phyloP scores from a whole-genome alignment of 306 rosid genomes.

The Rosa persica region DNA sequence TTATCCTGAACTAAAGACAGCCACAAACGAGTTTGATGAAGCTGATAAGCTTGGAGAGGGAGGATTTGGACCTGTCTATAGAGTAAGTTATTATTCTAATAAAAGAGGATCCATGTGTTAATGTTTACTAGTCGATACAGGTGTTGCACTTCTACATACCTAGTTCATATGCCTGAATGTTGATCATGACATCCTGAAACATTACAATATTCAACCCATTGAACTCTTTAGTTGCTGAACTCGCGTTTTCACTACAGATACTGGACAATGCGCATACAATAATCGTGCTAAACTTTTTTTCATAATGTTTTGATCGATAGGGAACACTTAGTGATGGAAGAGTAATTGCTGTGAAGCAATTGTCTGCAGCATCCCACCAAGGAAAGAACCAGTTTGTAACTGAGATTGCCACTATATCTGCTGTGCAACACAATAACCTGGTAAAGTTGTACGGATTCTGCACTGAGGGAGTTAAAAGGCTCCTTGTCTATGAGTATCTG shows the following conservation, averaged over 20 bases:
- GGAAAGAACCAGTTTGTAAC: constrained; percentile 75
- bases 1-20: constrained; percentile 55
- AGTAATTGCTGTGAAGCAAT: constrained; percentile 73
- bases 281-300: background rate
- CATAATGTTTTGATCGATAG: constrained; percentile 27
- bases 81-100: constrained; percentile 41
- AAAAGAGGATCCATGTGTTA: background rate
- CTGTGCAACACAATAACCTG: constrained; percentile 80
- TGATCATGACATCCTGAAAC: background rate
- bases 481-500: constrained; percentile 75
- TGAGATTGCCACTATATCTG: constrained; percentile 81
- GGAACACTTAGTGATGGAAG: constrained; percentile 78
- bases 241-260: background rate
- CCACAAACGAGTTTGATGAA: constrained; percentile 59
- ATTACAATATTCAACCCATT: background rate
- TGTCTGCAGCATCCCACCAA: constrained; percentile 70
- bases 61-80: constrained; percentile 86
- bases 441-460: constrained; percentile 78
- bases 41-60: constrained; percentile 77
- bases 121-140: background rate
- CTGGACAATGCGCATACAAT: background rate
- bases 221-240: background rate
- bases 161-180: background rate
- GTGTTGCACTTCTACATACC: no score
- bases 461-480: constrained; percentile 58